A percentile compares a stretch with the other conserved stretches of the same genome.
Evolutionary conservation across 768 basidiomycete genomes (phyloP).

Genomic region (Amanita jacksonii): DNA sequence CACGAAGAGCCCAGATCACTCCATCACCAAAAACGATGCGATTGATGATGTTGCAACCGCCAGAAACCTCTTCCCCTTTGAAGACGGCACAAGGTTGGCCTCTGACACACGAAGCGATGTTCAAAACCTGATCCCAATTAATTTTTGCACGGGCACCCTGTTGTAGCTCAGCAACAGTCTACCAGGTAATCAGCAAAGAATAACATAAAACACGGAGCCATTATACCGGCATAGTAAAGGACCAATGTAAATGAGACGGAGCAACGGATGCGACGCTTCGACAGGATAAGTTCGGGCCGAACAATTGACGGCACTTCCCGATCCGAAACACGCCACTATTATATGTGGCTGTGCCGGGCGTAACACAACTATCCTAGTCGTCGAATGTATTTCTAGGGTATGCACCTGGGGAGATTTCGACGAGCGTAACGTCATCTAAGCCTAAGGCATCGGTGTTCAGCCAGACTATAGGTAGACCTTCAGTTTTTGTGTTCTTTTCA

Average conservation of each 20-base stretch:
- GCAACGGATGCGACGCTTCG: background rate
- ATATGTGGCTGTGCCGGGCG: too few species aligned
- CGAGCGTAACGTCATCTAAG: too few species aligned
- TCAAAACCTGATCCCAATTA: slow-evolving; percentile 11
- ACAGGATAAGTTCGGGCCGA: too few species aligned
- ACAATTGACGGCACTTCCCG: too few species aligned
- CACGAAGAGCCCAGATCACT: slow-evolving; percentile 9
- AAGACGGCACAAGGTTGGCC: slow-evolving; percentile 7
- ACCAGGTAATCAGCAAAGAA: background rate
- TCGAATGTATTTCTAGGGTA: too few species aligned
- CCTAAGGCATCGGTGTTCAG: too few species aligned
- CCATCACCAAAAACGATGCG: slow-evolving; percentile 8
- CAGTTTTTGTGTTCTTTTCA: too few species aligned
- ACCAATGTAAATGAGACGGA: background rate
- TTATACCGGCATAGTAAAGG: slow-evolving; percentile 1
- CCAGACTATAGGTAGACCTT: too few species aligned
- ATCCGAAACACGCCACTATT: too few species aligned
- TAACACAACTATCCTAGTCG: too few species aligned
- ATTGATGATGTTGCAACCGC: slow-evolving; percentile 10
- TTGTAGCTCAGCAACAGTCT: slow-evolving; percentile 8
- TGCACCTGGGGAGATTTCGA: too few species aligned
- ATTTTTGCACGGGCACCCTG: slow-evolving; percentile 9
- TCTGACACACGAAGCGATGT: slow-evolving; percentile 9
- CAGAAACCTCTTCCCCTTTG: slow-evolving; percentile 2
- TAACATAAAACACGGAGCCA: background rate